phyloP scores from a whole-genome alignment of 257 asterid species.

The Linaria vulgaris region DNA sequence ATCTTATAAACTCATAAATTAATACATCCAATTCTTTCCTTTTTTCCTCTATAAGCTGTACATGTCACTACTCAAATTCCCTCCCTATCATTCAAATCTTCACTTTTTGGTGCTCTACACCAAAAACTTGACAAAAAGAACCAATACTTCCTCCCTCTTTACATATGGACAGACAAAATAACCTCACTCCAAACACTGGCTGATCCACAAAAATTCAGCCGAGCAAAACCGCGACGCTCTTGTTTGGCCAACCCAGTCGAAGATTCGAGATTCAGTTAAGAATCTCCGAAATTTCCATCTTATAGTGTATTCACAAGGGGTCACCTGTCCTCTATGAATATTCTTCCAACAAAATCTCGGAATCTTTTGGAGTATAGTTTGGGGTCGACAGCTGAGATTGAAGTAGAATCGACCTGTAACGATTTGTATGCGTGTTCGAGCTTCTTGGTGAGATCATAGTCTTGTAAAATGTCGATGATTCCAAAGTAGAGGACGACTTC shows the following conservation, averaged over 20 bases:
- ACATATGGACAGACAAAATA: constrained; percentile 45
- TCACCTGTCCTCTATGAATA: constrained; percentile 75
- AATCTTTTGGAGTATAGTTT: constrained; percentile 84
- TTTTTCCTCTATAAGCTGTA: constrained; percentile 54
- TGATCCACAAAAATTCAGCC: constrained; percentile 71
- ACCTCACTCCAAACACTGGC: constrained; percentile 47
- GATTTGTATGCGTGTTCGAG: constrained; percentile 96
- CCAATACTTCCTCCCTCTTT: constrained; percentile 21
- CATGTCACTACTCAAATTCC: constrained; percentile 63
- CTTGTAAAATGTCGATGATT: constrained; percentile 88
- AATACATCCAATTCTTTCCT: constrained; percentile 33
- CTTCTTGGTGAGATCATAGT: constrained; percentile 90
- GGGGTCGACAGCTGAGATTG: constrained; percentile 96
- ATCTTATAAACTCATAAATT: constrained; percentile 30
- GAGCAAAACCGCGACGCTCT: background rate
- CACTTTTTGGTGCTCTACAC: constrained; percentile 35
- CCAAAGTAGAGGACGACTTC: constrained; percentile 93
- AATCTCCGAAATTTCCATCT: constrained; percentile 23
- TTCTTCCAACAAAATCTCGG: constrained; percentile 77
- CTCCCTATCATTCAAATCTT: constrained; percentile 39
- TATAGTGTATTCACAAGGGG: background rate
- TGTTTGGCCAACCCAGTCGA: background rate
- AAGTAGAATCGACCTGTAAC: constrained; percentile 74
- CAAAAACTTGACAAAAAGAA: constrained; percentile 28
- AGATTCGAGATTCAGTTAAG: constrained; percentile 34